phyloP scores from a whole-genome alignment of 2,329 filamentous ascomycete genomes.

The Calonectria ilicicola region DNA sequence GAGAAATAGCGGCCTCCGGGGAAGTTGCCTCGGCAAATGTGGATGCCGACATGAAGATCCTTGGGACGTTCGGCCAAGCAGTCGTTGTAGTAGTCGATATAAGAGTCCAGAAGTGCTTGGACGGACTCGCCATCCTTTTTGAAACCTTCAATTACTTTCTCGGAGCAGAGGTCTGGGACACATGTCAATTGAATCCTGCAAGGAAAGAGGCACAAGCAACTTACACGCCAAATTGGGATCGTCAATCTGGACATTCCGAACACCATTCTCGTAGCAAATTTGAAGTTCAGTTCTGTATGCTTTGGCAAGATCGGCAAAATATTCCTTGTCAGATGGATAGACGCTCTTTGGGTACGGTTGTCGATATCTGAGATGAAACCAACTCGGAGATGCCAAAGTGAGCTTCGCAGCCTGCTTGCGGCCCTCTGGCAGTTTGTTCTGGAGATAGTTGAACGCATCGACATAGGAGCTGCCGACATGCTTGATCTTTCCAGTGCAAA shows the following conservation, averaged over 20 bases:
- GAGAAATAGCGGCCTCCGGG: background rate
- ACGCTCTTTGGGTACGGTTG: background rate
- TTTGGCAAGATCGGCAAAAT: background rate
- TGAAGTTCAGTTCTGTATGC: background rate
- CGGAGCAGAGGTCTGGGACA: background rate
- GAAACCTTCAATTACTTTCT: background rate
- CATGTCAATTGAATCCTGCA: background rate
- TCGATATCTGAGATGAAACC: background rate
- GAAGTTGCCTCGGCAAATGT: background rate
- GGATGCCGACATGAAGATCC: background rate
- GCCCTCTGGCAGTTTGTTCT: background rate
- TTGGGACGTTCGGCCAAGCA: background rate
- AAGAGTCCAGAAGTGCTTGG: background rate
- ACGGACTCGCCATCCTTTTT: background rate
- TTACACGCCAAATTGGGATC: background rate
- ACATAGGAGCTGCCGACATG: background rate
- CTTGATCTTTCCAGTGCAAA: background rate
- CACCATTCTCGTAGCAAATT: background rate
- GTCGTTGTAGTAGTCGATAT: background rate
- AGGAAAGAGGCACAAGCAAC: background rate
- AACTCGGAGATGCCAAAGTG: background rate
- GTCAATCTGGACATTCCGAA: background rate
- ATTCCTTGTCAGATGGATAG: background rate
- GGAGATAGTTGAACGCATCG: background rate
- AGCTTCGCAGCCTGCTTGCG: background rate